A percentile compares a stretch with the other conserved stretches of the same genome.
These are phyloP conservation scores for Saccharomycopsis olivae DNA, from an alignment of 805 yeast genomes.

Conservation along the genomic window DNA sequence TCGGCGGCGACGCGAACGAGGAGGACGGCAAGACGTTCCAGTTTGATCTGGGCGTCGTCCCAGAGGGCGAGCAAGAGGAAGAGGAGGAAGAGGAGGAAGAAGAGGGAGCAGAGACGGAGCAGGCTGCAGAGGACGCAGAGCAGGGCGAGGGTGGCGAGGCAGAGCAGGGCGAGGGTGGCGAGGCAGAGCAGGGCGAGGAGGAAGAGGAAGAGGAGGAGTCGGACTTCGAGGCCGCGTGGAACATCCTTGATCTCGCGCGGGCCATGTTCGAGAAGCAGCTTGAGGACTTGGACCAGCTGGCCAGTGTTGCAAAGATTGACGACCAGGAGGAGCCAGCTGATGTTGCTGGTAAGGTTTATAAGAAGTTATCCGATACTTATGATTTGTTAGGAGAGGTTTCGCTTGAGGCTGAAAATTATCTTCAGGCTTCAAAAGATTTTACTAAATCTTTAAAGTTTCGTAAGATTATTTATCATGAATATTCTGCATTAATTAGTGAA, in stretches of 20 bases:
- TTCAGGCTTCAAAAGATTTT: conserved; percentile 67
- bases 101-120: conserved; percentile 21
- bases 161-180: conserved; percentile 11
- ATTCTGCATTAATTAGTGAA: conserved; percentile 54
- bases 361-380: conserved; percentile 61
- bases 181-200: conserved; percentile 19
- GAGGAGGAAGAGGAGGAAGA: conserved; percentile 21
- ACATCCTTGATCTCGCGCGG: conserved; percentile 68
- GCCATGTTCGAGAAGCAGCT: conserved; percentile 44
- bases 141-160: conserved; percentile 21
- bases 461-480: conserved; percentile 35
- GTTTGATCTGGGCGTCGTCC: conserved; percentile 19
- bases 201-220: conserved; percentile 22
- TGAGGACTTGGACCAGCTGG: conserved; percentile 21
- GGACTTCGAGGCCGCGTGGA: conserved; percentile 78
- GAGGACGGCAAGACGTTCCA: conserved; percentile 15
- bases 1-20: conserved; percentile 19
- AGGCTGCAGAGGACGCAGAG: conserved; percentile 26
- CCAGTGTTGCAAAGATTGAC: conserved; percentile 23
- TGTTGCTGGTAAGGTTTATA: conserved; percentile 27
- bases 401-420: conserved; percentile 78
- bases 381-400: conserved; percentile 84
- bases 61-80: conserved; percentile 23
- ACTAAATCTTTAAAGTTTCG: conserved; percentile 45
- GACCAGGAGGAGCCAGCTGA: conserved; percentile 22